These are phyloP conservation scores for Rhizopogon rudus DNA, from an alignment of 768 basidiomycete species.

Conservation along the genomic window DNA sequence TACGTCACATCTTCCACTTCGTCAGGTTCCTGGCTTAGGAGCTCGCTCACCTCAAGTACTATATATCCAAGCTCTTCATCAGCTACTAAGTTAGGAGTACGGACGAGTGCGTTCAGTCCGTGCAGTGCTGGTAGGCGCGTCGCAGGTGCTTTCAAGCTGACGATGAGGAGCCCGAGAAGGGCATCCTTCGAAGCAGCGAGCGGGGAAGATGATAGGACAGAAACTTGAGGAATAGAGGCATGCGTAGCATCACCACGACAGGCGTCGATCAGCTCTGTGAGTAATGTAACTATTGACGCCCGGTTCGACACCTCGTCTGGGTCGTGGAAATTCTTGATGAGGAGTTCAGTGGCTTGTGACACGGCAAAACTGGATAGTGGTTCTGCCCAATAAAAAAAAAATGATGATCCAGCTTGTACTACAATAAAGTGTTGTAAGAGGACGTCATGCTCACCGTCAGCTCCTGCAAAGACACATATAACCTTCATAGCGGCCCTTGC, in stretches of 20 bases:
- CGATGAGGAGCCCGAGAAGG: constrained; percentile 58
- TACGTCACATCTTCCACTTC: constrained; percentile 54
- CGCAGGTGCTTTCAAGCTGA: constrained; percentile 48
- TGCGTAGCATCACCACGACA: constrained; percentile 37
- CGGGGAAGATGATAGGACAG: constrained; percentile 25
- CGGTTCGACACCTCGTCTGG: constrained; percentile 67
- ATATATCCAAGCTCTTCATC: constrained; percentile 76
- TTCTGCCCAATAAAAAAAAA: constrained; percentile 36
- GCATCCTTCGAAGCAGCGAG: constrained; percentile 71
- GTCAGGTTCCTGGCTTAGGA: constrained; percentile 45
- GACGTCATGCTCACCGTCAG: constrained; percentile 60
- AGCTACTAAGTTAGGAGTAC: constrained; percentile 55
- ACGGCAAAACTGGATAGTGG: constrained; percentile 65
- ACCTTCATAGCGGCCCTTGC: constrained; percentile 86
- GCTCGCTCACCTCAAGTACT: constrained; percentile 70
- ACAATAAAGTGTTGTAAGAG: background rate
- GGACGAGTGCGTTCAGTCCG: constrained; percentile 62
- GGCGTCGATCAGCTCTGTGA: constrained; percentile 61
- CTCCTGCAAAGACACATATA: constrained; percentile 66
- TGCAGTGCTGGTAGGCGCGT: constrained; percentile 58
- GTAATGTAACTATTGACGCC: constrained; percentile 57
- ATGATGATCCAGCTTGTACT: background rate
- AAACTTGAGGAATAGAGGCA: background rate
- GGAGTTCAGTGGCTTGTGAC: constrained; percentile 64
- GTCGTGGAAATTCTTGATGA: constrained; percentile 70